Evolutionary conservation across 768 basidiomycete genomes (phyloP).

Genomic region (Dentipellis sp.): DNA sequence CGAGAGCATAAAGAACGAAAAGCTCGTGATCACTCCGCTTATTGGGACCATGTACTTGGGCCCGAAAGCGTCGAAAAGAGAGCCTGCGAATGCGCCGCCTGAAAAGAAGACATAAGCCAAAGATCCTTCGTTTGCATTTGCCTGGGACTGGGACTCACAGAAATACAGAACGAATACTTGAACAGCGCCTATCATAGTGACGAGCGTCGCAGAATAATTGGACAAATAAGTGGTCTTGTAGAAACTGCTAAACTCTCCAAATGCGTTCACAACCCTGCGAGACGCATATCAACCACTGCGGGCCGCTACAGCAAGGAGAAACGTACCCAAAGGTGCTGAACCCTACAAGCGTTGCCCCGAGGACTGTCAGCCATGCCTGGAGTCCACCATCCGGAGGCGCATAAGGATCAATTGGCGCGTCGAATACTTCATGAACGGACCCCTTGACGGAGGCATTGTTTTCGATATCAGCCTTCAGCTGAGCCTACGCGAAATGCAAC

Average conservation of each 20-base stretch:
- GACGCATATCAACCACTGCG: background rate
- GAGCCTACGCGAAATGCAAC: too few relatives aligned
- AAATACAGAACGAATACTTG: constrained; percentile 1
- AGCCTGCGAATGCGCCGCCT: background rate
- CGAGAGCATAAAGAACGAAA: constrained; percentile 21
- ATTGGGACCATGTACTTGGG: constrained; percentile 16
- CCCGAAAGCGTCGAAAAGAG: background rate
- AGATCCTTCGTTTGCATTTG: too few relatives aligned
- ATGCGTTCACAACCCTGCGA: background rate
- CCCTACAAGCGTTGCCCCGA: constrained; percentile 14
- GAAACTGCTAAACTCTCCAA: background rate
- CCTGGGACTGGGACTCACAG: background rate
- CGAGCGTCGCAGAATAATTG: background rate
- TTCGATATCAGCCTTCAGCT: too few relatives aligned
- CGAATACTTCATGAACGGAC: background rate
- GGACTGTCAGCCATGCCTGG: constrained; percentile 18
- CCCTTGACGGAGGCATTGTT: too few relatives aligned
- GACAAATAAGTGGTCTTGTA: constrained; percentile 7
- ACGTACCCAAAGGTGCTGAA: constrained; percentile 16
- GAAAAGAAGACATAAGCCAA: too few relatives aligned
- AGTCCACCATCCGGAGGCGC: constrained; percentile 18
- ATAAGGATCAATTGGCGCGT: background rate
- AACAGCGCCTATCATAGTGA: background rate
- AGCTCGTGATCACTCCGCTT: constrained; percentile 17
- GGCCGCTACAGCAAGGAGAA: constrained; percentile 1